phyloP scores from a whole-genome alignment of 768 basidiomycete species.

The Suillus subluteus region DNA sequence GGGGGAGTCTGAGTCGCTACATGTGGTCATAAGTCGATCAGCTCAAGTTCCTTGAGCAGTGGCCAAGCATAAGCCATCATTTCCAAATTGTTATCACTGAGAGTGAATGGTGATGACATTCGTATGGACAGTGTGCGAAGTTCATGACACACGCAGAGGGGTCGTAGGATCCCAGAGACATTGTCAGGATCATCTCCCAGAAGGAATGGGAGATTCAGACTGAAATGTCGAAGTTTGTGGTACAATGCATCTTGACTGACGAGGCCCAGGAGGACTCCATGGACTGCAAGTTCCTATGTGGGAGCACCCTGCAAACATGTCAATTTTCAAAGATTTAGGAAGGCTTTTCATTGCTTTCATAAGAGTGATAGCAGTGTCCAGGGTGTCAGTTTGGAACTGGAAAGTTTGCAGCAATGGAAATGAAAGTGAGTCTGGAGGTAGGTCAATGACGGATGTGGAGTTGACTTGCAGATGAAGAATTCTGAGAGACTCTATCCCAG shows the following conservation, averaged over 20 bases:
- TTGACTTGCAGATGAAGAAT: not conserved
- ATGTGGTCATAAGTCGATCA: slow-evolving; percentile 4
- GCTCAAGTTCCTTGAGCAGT: slow-evolving; percentile 3
- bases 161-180: not conserved
- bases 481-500: not conserved
- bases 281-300: slow-evolving; percentile 4
- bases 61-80: not conserved
- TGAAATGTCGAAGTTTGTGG: slow-evolving; percentile 3
- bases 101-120: slow-evolving; percentile 8
- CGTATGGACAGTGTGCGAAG: slow-evolving; percentile 3
- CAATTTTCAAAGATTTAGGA: slow-evolving; percentile 3
- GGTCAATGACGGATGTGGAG: not conserved
- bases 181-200: slow-evolving; percentile 1
- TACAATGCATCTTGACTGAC: not conserved
- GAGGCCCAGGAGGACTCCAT: not conserved
- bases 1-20: not conserved
- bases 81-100: not conserved
- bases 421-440: slow-evolving; percentile 1
- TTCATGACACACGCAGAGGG: not conserved
- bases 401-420: slow-evolving; percentile 4
- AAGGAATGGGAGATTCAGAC: not conserved
- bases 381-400: slow-evolving; percentile 1
- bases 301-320: not conserved
- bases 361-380: slow-evolving; percentile 3
- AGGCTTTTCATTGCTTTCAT: not conserved